Evolutionary conservation across 2,329 filamentous ascomycete species (phyloP).

Genomic region (Lecanicillium sp.): DNA sequence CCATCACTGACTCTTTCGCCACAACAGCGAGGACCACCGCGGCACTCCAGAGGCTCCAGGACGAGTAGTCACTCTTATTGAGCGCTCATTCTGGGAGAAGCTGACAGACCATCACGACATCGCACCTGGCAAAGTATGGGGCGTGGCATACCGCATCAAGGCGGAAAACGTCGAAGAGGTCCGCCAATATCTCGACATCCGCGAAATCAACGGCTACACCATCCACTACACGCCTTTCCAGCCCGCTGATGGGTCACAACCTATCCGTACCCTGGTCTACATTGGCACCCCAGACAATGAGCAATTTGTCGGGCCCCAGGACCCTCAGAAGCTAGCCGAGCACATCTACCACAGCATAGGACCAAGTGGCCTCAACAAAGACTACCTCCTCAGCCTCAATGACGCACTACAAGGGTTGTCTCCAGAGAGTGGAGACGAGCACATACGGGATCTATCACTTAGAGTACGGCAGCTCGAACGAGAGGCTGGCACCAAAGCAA

Average conservation of each 20-base stretch:
- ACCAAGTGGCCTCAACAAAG: slow-evolving; percentile 80
- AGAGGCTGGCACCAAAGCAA: slow-evolving; percentile 3
- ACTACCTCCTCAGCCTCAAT: slow-evolving; percentile 81
- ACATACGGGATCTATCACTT: slow-evolving; percentile 73
- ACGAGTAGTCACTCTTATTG: slow-evolving; percentile 87
- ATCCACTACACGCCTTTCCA: slow-evolving; percentile 87
- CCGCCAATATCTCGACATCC: slow-evolving; percentile 83
- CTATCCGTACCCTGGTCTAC: slow-evolving; percentile 65
- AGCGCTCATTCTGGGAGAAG: slow-evolving; percentile 72
- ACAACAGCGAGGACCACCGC: slow-evolving; percentile 77
- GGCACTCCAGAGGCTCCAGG: slow-evolving; percentile 83
- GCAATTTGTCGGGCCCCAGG: slow-evolving; percentile 81
- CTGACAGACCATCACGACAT: slow-evolving; percentile 59
- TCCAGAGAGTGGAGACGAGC: slow-evolving; percentile 68
- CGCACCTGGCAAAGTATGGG: slow-evolving; percentile 69
- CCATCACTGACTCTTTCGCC: slow-evolving; percentile 7
- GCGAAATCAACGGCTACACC: slow-evolving; percentile 95
- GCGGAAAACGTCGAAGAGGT: slow-evolving; percentile 68
- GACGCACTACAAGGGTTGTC: slow-evolving; percentile 64
- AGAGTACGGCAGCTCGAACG: slow-evolving; percentile 55
- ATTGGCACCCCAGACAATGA: slow-evolving; percentile 90
- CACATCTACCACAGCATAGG: slow-evolving; percentile 72
- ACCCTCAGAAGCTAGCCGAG: slow-evolving; percentile 66
- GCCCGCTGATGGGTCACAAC: slow-evolving; percentile 26
- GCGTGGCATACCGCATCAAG: slow-evolving; percentile 81